These are phyloP conservation scores for Begonia fuchsioides DNA, from an alignment of 306 rosid species.

Conservation along the genomic window DNA sequence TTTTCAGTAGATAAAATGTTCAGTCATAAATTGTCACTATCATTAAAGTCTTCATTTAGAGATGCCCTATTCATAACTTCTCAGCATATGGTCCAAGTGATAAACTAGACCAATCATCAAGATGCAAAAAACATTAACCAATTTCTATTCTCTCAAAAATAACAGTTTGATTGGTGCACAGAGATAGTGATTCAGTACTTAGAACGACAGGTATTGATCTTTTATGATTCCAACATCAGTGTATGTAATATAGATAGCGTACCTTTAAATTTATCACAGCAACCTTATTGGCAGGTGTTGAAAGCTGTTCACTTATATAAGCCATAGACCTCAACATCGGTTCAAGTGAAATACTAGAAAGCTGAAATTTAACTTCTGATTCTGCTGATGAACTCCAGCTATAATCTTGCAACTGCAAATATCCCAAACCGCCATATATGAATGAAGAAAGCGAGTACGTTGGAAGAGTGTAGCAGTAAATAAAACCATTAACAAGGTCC, in stretches of 20 bases:
- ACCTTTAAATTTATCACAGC: constrained; percentile 92
- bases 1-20: no score
- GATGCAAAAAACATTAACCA: no score
- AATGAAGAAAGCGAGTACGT: constrained; percentile 8
- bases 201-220: not conserved
- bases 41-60: no score
- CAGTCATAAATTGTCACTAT: no score
- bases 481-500: no score
- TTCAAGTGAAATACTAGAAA: constrained; percentile 63
- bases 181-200: no score
- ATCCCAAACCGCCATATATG: constrained; percentile 7
- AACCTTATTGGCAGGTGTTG: constrained; percentile 83
- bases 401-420: constrained; percentile 72
- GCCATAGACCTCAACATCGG: constrained; percentile 93
- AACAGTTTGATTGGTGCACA: no score
- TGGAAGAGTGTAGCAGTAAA: constrained; percentile 3
- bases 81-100: no score
- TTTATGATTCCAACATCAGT: not conserved
- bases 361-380: constrained; percentile 85
- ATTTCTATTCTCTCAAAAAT: no score
- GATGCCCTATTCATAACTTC: no score
- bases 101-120: no score
- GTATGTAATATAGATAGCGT: not conserved
- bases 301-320: constrained; percentile 77
- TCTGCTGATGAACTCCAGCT: constrained; percentile 56